Evolutionary conservation across 2,329 filamentous ascomycete species (phyloP).

Genomic region (Xylaria sp.): DNA sequence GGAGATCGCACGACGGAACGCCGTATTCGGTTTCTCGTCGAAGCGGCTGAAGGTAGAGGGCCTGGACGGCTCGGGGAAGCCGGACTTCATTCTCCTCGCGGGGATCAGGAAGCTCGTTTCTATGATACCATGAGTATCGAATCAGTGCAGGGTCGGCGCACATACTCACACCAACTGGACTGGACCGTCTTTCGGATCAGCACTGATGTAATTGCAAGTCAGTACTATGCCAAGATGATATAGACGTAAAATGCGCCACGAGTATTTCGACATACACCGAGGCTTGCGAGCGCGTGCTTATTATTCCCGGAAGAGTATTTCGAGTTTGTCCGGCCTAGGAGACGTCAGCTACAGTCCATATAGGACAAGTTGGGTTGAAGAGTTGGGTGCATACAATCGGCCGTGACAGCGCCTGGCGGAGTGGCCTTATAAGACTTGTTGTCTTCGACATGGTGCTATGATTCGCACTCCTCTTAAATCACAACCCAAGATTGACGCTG

Average conservation of each 20-base stretch:
- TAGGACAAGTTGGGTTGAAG: not conserved
- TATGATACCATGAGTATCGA: constrained; percentile 28
- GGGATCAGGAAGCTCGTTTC: constrained; percentile 38
- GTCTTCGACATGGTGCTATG: constrained; percentile 39
- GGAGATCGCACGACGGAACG: constrained; percentile 86
- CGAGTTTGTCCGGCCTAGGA: constrained; percentile 36
- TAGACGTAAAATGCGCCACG: not conserved
- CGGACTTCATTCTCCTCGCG: constrained; percentile 49
- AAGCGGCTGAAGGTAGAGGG: constrained; percentile 83
- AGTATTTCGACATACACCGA: constrained; percentile 33
- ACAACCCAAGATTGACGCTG: constrained; percentile 29
- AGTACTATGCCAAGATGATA: not conserved
- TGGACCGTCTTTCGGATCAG: constrained; percentile 15
- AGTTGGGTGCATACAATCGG: constrained; percentile 40
- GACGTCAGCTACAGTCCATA: constrained; percentile 26
- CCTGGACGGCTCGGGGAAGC: constrained; percentile 80
- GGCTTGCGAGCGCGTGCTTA: constrained; percentile 35
- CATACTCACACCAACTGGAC: constrained; percentile 34
- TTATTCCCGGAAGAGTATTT: constrained; percentile 33
- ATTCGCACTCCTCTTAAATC: constrained; percentile 29
- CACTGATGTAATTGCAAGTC: constrained; percentile 22
- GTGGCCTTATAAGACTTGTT: constrained; percentile 38
- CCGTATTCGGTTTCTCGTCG: constrained; percentile 76
- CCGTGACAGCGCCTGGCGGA: constrained; percentile 39
- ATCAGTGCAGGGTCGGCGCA: not conserved